phyloP scores from a whole-genome alignment of 352 stramenopile species.

The Phytophthora capsici region DNA sequence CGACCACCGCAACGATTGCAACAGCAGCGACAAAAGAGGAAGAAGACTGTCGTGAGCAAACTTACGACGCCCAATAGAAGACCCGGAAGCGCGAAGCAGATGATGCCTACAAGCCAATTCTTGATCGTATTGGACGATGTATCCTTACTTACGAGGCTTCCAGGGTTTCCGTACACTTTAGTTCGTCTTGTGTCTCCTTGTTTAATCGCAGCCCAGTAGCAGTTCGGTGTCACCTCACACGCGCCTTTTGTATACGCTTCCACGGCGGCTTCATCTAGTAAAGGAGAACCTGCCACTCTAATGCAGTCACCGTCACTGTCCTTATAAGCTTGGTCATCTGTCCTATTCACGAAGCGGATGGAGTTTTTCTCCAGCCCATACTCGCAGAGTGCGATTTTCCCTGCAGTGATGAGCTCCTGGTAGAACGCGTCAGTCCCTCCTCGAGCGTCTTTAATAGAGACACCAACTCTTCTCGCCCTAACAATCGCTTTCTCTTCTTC shows the following conservation, averaged over 20 bases:
- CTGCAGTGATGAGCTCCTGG: constrained; percentile 53
- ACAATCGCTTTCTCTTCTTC: constrained; percentile 13
- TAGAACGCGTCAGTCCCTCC: constrained; percentile 63
- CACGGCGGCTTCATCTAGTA: constrained; percentile 23
- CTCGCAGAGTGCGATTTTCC: constrained; percentile 62
- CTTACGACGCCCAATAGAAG: constrained; percentile 57
- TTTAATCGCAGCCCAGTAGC: constrained; percentile 59
- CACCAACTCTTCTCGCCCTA: constrained; percentile 53
- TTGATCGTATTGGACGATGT: constrained; percentile 37
- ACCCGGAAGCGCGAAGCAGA: constrained; percentile 54
- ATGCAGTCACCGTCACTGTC: constrained; percentile 46
- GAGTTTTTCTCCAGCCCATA: constrained; percentile 32
- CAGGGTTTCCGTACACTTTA: constrained; percentile 31
- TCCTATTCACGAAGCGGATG: constrained; percentile 43
- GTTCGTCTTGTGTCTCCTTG: constrained; percentile 30
- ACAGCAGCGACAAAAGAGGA: constrained; percentile 69
- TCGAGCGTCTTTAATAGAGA: constrained; percentile 54
- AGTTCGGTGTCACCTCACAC: constrained; percentile 69
- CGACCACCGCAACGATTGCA: constrained; percentile 69
- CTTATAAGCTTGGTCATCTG: constrained; percentile 45
- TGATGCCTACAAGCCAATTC: constrained; percentile 46
- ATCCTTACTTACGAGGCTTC: constrained; percentile 32
- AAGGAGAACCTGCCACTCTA: constrained; percentile 20
- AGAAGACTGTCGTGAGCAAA: constrained; percentile 66
- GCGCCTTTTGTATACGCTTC: constrained; percentile 40